Evolutionary conservation across 1,284 basidiomycete species (phyloP).

Genomic region (Sanghuangporus baumii): DNA sequence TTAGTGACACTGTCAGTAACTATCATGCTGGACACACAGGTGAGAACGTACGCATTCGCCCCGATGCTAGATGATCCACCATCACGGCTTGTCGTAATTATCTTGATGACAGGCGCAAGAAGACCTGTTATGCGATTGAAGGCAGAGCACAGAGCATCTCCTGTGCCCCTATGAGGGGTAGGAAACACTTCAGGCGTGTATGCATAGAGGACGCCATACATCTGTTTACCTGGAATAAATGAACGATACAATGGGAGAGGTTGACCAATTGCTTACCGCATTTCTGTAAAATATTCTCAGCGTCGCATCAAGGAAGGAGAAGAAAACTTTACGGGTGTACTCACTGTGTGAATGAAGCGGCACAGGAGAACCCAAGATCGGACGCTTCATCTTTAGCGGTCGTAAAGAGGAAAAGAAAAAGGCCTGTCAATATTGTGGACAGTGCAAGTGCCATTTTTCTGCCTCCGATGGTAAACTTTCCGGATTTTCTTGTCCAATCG

Average conservation of each 20-base stretch:
- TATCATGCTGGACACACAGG: not conserved
- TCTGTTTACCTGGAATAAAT: constrained; percentile 26
- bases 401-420: constrained; percentile 61
- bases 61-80: constrained; percentile 13
- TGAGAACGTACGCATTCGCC: constrained; percentile 28
- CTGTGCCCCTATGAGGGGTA: constrained; percentile 57
- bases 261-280: constrained; percentile 24
- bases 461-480: constrained; percentile 36
- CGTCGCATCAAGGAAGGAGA: not conserved
- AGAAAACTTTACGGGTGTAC: constrained; percentile 16
- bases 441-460: constrained; percentile 47
- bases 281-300: constrained; percentile 23
- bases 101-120: constrained; percentile 49
- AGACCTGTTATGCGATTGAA: constrained; percentile 53
- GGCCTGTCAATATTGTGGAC: constrained; percentile 44
- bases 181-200: constrained; percentile 65
- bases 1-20: too few species aligned
- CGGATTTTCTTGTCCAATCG: constrained; percentile 37
- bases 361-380: constrained; percentile 51
- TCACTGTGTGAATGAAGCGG: constrained; percentile 43
- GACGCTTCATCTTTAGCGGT: constrained; percentile 41
- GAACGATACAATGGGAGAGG: not conserved
- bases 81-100: constrained; percentile 30
- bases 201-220: constrained; percentile 60
- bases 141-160: constrained; percentile 51